phyloP scores from a whole-genome alignment of 2,329 filamentous ascomycete species.

The Ascosphaera apis region DNA sequence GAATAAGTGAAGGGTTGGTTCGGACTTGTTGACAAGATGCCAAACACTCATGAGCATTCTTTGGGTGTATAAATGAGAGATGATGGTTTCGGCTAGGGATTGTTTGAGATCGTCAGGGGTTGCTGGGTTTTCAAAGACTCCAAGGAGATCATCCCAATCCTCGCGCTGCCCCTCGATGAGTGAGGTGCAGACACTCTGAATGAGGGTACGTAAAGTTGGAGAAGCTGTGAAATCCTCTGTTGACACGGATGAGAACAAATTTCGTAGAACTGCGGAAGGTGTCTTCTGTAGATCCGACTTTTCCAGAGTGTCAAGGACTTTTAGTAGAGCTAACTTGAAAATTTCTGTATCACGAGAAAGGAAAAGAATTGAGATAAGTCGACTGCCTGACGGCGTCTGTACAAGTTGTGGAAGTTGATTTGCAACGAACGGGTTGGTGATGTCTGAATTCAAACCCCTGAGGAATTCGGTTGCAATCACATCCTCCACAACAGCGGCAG shows the following conservation, averaged over 20 bases:
- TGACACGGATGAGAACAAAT: slow-evolving; percentile 16
- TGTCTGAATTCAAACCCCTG: slow-evolving; percentile 17
- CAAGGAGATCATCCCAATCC: slow-evolving; percentile 17
- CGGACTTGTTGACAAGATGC: slow-evolving; percentile 19
- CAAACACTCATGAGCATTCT: slow-evolving; percentile 22
- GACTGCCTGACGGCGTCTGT: slow-evolving; percentile 42
- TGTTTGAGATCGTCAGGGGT: slow-evolving; percentile 13
- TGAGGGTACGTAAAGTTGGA: slow-evolving; percentile 13
- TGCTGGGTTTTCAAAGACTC: slow-evolving; percentile 16
- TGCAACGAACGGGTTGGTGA: slow-evolving; percentile 29
- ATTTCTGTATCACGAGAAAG: slow-evolving; percentile 24
- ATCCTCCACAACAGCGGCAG: slow-evolving; percentile 33
- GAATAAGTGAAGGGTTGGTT: slow-evolving; percentile 20
- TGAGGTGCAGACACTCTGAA: slow-evolving; percentile 14
- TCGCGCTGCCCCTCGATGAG: slow-evolving; percentile 15
- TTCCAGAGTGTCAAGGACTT: slow-evolving; percentile 14
- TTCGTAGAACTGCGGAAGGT: slow-evolving; percentile 15
- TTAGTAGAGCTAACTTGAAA: slow-evolving; percentile 18
- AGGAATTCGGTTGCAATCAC: slow-evolving; percentile 23
- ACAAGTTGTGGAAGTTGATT: slow-evolving; percentile 36
- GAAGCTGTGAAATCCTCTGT: slow-evolving; percentile 15
- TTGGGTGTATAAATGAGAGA: slow-evolving; percentile 20
- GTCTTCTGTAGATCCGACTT: slow-evolving; percentile 12
- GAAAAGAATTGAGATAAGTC: slow-evolving; percentile 43
- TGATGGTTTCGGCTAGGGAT: slow-evolving; percentile 15